phyloP scores from a whole-genome alignment of 768 basidiomycete species.

The Terana coerulea region DNA sequence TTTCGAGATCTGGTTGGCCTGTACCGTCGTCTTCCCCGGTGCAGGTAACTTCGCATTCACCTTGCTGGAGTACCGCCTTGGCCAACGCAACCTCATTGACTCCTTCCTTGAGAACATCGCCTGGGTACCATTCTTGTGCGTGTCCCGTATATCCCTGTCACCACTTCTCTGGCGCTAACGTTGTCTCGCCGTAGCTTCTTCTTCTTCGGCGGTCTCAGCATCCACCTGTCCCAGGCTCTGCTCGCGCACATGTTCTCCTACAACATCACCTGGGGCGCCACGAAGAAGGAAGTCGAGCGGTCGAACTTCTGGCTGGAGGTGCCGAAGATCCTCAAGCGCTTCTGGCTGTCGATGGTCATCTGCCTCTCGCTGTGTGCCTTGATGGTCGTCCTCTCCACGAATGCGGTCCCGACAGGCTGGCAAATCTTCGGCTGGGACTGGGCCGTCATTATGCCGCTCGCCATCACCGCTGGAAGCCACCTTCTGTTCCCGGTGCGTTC shows the following conservation, averaged over 20 bases:
- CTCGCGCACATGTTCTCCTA: constrained; percentile 56
- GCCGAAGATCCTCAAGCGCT: constrained; percentile 78
- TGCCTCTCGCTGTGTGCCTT: constrained; percentile 46
- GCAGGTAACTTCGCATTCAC: constrained; percentile 68
- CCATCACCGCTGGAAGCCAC: constrained; percentile 63
- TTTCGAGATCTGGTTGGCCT: constrained; percentile 73
- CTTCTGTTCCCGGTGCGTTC: constrained; percentile 68
- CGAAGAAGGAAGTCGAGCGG: constrained; percentile 79
- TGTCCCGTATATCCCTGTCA: constrained; percentile 19
- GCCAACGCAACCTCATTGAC: constrained; percentile 46
- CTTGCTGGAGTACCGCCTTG: constrained; percentile 65
- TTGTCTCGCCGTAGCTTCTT: constrained; percentile 33
- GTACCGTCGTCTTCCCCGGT: constrained; percentile 65
- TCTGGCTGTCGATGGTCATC: constrained; percentile 60
- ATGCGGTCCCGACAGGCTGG: constrained; percentile 61
- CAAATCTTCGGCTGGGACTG: constrained; percentile 57
- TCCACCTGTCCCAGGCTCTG: constrained; percentile 51
- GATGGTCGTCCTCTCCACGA: constrained; percentile 55
- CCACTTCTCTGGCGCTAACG: background rate
- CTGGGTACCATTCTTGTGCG: constrained; percentile 76
- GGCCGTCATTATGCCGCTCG: constrained; percentile 75
- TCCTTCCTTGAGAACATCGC: constrained; percentile 55
- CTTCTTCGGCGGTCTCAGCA: constrained; percentile 55
- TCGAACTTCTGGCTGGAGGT: constrained; percentile 92
- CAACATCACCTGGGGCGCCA: constrained; percentile 55